Evolutionary conservation across 225 moss, liverwort and hornwort genomes (phyloP).

Genomic region (Anthoceros angustus): DNA sequence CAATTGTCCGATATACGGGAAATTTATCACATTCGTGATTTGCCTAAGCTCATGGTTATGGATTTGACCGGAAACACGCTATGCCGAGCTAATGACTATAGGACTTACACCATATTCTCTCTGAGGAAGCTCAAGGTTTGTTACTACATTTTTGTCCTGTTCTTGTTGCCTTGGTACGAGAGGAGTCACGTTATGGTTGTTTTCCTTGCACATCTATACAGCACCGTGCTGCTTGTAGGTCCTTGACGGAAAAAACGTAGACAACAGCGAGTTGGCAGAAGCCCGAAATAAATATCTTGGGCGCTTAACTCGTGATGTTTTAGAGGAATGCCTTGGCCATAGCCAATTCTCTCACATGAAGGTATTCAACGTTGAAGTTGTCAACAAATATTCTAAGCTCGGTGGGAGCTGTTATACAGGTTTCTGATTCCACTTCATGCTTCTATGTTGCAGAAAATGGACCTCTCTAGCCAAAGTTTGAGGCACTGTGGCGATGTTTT

Average conservation of each 20-base stretch:
- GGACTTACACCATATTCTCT: conserved; percentile 61
- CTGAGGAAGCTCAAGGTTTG: conserved; percentile 70
- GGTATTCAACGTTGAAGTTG: conserved; percentile 17
- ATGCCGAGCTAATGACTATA: conserved; percentile 56
- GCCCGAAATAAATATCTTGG: conserved; percentile 65
- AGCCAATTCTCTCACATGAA: conserved; percentile 37
- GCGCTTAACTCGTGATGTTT: conserved; percentile 52
- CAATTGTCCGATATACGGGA: conserved; percentile 38
- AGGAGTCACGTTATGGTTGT: too few relatives aligned
- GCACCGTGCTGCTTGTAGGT: conserved; percentile 27
- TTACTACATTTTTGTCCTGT: background rate
- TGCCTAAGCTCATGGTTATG: conserved; percentile 81
- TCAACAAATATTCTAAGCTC: background rate
- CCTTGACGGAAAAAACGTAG: conserved; percentile 74
- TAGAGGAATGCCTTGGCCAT: conserved; percentile 47
- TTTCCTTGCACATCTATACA: too few relatives aligned
- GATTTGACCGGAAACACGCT: conserved; percentile 58
- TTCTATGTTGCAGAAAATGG: conserved; percentile 35
- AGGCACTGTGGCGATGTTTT: conserved; percentile 83
- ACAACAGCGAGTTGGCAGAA: conserved; percentile 46
- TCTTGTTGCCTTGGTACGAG: background rate
- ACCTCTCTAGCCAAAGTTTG: conserved; percentile 66
- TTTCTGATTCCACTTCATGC: background rate
- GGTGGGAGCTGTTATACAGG: background rate
- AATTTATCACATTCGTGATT: conserved; percentile 38